Base-by-base conservation (phyloP, 2,329 filamentous ascomycete species). In the Xenoacremonium recifei region DNA sequence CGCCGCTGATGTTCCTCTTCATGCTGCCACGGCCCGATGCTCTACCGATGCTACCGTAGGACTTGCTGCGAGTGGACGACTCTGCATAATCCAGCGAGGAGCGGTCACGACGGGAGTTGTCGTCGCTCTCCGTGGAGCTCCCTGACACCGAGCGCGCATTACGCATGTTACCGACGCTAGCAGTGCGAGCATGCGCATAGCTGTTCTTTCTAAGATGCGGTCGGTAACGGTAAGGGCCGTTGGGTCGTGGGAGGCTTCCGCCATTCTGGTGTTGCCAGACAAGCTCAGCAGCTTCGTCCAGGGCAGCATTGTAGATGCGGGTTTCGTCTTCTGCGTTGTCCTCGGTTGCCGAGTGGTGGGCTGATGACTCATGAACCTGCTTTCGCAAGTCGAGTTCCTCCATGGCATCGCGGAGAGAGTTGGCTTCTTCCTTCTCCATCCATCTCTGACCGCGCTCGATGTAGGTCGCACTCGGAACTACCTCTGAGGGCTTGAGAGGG, bases 391-490 rank as follows among this genome's bases (percentile, higher is more conserved):
- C 79, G 76, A 90, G 79, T 54, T 87, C 82, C 51, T 89, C 80
- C 73, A 91, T 80, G 10, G 87, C 86, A 47, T 82, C 76, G 15
- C 84, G 78, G 45, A 91, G 65, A 16, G 85, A 85, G 25, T 76
- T 75, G 4, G 80, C 84, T 64, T 91, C 87, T 58, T 89, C 85
- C 62, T 86, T 87, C 62, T 91, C 87, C 79, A 88, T 87, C 84
- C 85, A 89, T 54, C 86, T 72, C 58, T 82, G 79, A 15, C 84
- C 85, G 42, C 82, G 78, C 63, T 90, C 87, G 42, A 87, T 83
- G 62, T 90, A 90, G 6, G 77, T 80, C 32, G 80, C 72, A 45
- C 76, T 86, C 6, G 82, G 79, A 13, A 85, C 80, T 36, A 85
- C 75, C 37, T 82, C 74, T 3, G 75, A 78, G 2, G 80, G 77